These are phyloP conservation scores for Aspergillus nidulans DNA, from an alignment of 495 filamentous ascomycete genomes.

Conservation along the genomic window DNA sequence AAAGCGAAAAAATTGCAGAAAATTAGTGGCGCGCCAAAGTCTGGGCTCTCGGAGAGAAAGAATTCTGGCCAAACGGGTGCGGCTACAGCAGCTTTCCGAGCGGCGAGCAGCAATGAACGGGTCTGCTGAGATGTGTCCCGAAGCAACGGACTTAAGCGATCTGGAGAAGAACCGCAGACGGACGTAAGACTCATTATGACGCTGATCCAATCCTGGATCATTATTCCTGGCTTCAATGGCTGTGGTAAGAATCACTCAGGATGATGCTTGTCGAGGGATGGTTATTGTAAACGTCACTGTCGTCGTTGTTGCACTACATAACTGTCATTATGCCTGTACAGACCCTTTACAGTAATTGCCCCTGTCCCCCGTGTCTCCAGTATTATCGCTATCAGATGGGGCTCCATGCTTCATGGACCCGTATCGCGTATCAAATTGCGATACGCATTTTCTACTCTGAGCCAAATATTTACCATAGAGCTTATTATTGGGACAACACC, in stretches of 20 bases:
- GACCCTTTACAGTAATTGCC: background rate
- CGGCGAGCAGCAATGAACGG: slow-evolving; percentile 9
- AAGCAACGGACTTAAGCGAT: background rate
- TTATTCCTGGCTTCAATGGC: background rate
- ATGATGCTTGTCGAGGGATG: background rate
- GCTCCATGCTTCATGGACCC: background rate
- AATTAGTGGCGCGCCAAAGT: background rate
- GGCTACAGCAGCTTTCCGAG: slow-evolving; percentile 9
- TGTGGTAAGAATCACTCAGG: too few species aligned
- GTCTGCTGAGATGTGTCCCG: background rate
- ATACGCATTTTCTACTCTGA: slow-evolving; percentile 5
- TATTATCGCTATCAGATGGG: background rate
- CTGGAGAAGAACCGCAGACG: background rate
- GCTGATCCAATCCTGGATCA: background rate
- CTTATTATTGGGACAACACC: background rate
- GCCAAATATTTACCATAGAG: background rate
- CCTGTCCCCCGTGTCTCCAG: background rate
- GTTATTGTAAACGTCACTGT: background rate
- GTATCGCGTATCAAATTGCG: slow-evolving; percentile 1
- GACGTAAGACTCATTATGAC: background rate
- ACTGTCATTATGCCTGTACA: background rate
- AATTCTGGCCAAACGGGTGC: slow-evolving; percentile 15
- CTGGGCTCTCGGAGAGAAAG: slow-evolving; percentile 10
- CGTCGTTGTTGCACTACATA: background rate
- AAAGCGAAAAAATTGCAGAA: slow-evolving; percentile 10